These are phyloP conservation scores for Avena atlantica DNA, from an alignment of 176 grass and related monocot genomes.

Conservation along the genomic window DNA sequence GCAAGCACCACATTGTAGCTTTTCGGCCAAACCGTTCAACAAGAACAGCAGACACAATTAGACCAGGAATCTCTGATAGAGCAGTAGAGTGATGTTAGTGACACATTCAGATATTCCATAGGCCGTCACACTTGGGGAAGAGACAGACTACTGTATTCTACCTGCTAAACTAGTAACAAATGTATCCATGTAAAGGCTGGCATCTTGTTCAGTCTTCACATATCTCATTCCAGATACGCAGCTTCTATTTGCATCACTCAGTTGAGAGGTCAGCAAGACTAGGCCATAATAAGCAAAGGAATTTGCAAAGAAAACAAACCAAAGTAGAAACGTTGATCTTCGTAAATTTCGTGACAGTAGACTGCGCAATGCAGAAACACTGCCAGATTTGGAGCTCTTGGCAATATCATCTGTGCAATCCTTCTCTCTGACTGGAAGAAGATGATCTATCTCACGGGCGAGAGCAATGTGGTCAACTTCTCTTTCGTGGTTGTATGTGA, in stretches of 20 bases:
- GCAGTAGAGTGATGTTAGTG: constrained; percentile 11
- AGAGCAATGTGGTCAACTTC: constrained; percentile 33
- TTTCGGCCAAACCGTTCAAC: constrained; percentile 74
- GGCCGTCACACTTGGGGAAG: background rate
- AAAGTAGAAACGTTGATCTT: constrained; percentile 81
- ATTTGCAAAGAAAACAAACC: constrained; percentile 81
- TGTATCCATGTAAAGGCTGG: constrained; percentile 70
- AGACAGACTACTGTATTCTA: constrained; percentile 11
- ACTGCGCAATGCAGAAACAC: constrained; percentile 40
- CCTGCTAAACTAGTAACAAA: constrained; percentile 83
- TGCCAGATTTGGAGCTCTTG: constrained; percentile 44
- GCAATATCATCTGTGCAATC: constrained; percentile 24
- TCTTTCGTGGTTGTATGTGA: constrained; percentile 44
- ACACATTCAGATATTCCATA: constrained; percentile 10
- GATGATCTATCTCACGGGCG: constrained; percentile 48
- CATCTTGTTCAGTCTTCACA: constrained; percentile 7
- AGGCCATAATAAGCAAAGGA: constrained; percentile 88
- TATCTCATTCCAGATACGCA: constrained; percentile 43
- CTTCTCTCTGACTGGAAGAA: constrained; percentile 41
- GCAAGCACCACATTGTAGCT: constrained; percentile 69
- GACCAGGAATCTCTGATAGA: constrained; percentile 69
- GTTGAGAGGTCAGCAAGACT: constrained; percentile 72
- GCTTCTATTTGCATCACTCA: constrained; percentile 55
- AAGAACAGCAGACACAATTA: constrained; percentile 62
- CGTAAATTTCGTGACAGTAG: constrained; percentile 65